Conservation (phyloP, 257 asterid species). For the Ballota nigra region DNA sequence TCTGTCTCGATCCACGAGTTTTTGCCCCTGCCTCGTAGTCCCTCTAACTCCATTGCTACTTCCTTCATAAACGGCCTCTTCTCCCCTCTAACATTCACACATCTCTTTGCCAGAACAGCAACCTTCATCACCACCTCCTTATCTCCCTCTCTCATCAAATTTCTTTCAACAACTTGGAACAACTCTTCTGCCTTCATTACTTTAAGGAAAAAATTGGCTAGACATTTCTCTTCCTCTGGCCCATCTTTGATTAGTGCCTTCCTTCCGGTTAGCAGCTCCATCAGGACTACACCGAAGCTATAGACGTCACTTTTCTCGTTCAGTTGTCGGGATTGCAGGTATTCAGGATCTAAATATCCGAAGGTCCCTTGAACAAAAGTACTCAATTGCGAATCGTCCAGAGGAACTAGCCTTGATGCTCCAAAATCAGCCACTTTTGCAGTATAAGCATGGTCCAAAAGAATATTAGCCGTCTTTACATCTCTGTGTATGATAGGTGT, state of each 20-base stretch:
- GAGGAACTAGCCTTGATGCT: slow-evolving; percentile 32
- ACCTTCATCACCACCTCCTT: slow-evolving; percentile 14
- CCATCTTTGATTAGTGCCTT: slow-evolving; percentile 13
- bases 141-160: slow-evolving; percentile 8
- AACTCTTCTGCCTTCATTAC: background rate
- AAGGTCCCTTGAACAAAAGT: slow-evolving; percentile 40
- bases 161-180: slow-evolving; percentile 19
- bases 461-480: slow-evolving; percentile 38
- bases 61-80: slow-evolving; percentile 26
- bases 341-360: slow-evolving; percentile 44
- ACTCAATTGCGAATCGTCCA: slow-evolving; percentile 15
- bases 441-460: slow-evolving; percentile 26
- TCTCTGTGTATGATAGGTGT: slow-evolving; percentile 43
- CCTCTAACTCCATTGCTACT: slow-evolving; percentile 25
- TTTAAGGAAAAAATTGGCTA: slow-evolving; percentile 18
- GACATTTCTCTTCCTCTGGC: slow-evolving; percentile 22
- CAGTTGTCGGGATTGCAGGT: slow-evolving; percentile 26
- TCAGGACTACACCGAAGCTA: slow-evolving; percentile 35
- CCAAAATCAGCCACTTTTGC: slow-evolving; percentile 38
- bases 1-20: slow-evolving; percentile 7
- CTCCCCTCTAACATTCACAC: too few relatives aligned
- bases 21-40: background rate
- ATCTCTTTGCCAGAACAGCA: slow-evolving; percentile 16
- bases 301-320: slow-evolving; percentile 40
- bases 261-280: slow-evolving; percentile 22